Conservation (phyloP, 1,139 yeast genomes). For the Blastobotrys serpentis region DNA sequence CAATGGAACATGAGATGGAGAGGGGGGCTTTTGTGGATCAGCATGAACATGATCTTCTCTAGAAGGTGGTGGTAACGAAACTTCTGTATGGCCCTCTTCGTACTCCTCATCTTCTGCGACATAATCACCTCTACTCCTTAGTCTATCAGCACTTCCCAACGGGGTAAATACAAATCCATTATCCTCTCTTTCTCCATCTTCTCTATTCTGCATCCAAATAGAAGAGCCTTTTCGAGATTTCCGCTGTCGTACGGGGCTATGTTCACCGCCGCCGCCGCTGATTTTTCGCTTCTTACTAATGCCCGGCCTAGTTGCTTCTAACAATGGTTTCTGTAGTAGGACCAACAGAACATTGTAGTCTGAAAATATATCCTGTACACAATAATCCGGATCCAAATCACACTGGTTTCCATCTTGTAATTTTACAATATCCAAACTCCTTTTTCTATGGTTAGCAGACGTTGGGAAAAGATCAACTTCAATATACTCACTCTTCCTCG, state of each 20-base stretch:
- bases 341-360: conserved; percentile 49
- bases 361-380: conserved; percentile 59
- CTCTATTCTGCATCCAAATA: conserved; percentile 22
- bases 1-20: conserved; percentile 20
- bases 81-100: conserved; percentile 4
- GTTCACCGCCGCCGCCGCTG: conserved; percentile 12
- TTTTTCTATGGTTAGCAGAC: too few relatives aligned
- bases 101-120: conserved; percentile 9
- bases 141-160: not conserved
- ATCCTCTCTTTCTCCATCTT: conserved; percentile 3
- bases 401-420: conserved; percentile 65
- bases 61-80: conserved; percentile 20
- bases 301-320: not conserved
- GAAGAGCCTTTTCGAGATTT: conserved; percentile 20
- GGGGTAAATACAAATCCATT: conserved; percentile 14
- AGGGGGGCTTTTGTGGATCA: conserved; percentile 24
- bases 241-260: conserved; percentile 9
- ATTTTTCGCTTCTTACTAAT: conserved; percentile 14
- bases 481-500: conserved; percentile 40
- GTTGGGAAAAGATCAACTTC: too few relatives aligned
- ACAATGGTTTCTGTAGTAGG: conserved; percentile 15
- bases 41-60: conserved; percentile 4
- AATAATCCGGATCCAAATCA: conserved; percentile 75
- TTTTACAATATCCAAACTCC: conserved; percentile 50
- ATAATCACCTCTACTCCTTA: not conserved